A percentile compares a stretch with the other conserved stretches of the same genome.
These are phyloP conservation scores for Porphyra umbilicalis DNA, from an alignment of 31 red algal species.

Conservation along the genomic window DNA sequence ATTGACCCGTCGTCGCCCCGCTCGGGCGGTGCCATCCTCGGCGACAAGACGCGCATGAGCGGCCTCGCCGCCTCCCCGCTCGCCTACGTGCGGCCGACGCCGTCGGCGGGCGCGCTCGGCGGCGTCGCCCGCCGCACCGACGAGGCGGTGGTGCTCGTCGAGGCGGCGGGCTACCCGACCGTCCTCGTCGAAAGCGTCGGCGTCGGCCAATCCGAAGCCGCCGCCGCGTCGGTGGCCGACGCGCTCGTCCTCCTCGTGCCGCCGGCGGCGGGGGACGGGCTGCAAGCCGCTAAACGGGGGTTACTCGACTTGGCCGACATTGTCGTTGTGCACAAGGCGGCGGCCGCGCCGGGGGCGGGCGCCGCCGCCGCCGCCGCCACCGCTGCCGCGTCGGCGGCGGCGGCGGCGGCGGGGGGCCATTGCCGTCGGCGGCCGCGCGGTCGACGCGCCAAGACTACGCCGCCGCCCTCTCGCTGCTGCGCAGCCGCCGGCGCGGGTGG, in stretches of 20 bases:
- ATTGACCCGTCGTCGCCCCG: conserved; percentile 29
- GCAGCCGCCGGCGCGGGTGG: background rate
- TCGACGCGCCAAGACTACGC: background rate
- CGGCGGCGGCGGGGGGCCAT: background rate
- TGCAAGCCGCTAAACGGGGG: conserved; percentile 29
- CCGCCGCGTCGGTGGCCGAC: conserved; percentile 24
- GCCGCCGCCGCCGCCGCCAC: too few species aligned
- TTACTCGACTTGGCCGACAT: conserved; percentile 48
- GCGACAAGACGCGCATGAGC: conserved; percentile 40
- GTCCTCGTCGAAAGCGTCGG: conserved; percentile 50
- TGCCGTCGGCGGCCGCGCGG: background rate
- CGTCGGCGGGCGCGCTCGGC: conserved; percentile 18
- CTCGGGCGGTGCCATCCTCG: conserved; percentile 35
- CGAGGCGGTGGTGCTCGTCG: conserved; percentile 17
- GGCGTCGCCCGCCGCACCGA: conserved; percentile 17
- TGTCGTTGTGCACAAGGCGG: conserved; percentile 44
- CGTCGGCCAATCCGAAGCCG: conserved; percentile 36
- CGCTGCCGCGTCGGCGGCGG: too few species aligned
- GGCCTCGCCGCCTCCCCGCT: background rate
- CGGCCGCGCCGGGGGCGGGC: background rate
- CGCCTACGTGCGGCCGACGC: conserved; percentile 30
- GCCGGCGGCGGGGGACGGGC: conserved; percentile 20
- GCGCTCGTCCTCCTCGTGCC: conserved; percentile 22
- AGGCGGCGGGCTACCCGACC: conserved; percentile 26
- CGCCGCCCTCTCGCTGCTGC: background rate